Evolutionary conservation across 129 eudicot genomes (phyloP).

Genomic region (Flaveria robusta): DNA sequence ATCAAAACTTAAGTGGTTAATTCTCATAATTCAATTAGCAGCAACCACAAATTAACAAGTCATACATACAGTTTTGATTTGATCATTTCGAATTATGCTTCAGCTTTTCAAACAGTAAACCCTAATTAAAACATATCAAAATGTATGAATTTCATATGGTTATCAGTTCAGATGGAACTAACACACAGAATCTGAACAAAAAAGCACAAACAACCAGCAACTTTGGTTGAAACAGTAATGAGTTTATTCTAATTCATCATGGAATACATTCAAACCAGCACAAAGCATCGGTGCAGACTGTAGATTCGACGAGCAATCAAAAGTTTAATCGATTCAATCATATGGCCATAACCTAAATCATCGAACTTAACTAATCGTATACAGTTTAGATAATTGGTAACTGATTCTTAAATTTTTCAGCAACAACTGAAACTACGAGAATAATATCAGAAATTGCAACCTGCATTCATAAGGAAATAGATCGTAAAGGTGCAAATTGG

Average conservation of each 20-base stretch:
- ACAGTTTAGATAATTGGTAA: neutral
- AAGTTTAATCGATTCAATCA: neutral
- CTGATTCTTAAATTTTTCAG: neutral
- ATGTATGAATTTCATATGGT: constrained; percentile 17
- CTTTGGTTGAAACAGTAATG: neutral
- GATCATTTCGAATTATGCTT: neutral
- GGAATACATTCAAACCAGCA: neutral
- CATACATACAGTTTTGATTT: too few species aligned
- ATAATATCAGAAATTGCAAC: neutral
- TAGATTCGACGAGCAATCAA: neutral
- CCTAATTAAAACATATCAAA: neutral
- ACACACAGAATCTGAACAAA: neutral
- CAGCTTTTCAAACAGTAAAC: neutral
- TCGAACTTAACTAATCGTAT: neutral
- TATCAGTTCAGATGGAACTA: neutral
- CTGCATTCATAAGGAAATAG: neutral
- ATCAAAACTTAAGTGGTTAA: neutral
- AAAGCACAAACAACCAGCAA: neutral
- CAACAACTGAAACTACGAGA: neutral
- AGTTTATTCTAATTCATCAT: constrained; percentile 12
- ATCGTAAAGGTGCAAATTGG: constrained; percentile 8
- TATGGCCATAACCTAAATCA: neutral
- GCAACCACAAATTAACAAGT: neutral
- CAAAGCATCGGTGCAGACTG: neutral
- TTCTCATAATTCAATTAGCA: neutral